Evolutionary conservation across 2,329 filamentous ascomycete genomes (phyloP), one percentile per base, ranked within the genome.

Genomic region (Colletotrichum lini): DNA sequence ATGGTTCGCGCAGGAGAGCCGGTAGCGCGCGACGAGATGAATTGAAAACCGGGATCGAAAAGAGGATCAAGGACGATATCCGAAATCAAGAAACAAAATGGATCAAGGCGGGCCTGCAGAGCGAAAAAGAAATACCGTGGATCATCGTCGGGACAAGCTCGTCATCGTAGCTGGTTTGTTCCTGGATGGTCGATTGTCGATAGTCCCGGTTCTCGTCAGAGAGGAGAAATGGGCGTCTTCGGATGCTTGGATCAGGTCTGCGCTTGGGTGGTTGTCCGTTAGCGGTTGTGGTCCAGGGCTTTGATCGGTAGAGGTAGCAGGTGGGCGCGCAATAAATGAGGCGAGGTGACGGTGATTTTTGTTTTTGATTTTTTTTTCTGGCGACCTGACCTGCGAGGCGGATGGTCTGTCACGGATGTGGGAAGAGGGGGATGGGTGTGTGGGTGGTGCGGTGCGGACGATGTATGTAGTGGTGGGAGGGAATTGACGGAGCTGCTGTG

Each of bases 81-180:
- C 76, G 75, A 82, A 84, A 84, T 89, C 84, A 89, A 83, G 82
- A 85, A 85, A 84, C 81, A 82, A 85, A 86, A 83, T 84, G 83
- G 82, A 87, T 86, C 83, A 85, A 83, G 80, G 83, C 85, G 83
- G 82, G 83, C 86, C 84, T 77, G 79, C 77, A 83, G 80, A 82
- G 83, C 80, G 83, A 84, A 80, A 82, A 82, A 77, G 80, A 80
- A 81, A 82, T 83, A 81, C 83, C 81, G 84, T 82, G 85, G 84
- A 84, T 88, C 87, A 89, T 89, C 81, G 87, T 89, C 81, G 84
- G 84, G 77, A 80, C 79, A 77, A 78, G 76, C 79, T 76, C 79
- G 75, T 80, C 80, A 81, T 83, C 77, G 76, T 80, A 73, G 76
- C 75, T 65, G 38, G 73, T 60, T 26, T 53, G 59, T 69, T 74